Evolutionary conservation across 225 moss, liverwort and hornwort species (phyloP).

Genomic region (Physcomitrellopsis africana): DNA sequence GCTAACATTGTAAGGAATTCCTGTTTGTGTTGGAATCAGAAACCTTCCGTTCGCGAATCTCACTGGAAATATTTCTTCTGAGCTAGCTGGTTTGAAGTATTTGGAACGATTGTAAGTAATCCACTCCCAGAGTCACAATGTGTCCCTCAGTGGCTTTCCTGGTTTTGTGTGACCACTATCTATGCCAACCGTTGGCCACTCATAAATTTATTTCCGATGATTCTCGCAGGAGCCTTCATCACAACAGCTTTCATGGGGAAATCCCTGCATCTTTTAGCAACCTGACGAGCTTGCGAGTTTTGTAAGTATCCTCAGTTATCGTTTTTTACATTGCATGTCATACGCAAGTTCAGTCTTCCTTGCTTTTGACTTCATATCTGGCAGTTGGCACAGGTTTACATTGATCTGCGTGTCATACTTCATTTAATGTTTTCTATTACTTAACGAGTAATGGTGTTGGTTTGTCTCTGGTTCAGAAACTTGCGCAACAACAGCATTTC

Average conservation of each 20-base stretch:
- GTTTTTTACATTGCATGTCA: neutral
- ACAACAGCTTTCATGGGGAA: constrained; percentile 31
- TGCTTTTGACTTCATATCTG: neutral
- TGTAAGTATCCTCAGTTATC: constrained; percentile 11
- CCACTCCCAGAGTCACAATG: neutral
- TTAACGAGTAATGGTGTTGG: neutral
- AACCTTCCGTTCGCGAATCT: constrained; percentile 25
- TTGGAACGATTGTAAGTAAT: constrained; percentile 37
- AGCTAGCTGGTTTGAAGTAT: constrained; percentile 23
- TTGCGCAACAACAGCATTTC: constrained; percentile 30
- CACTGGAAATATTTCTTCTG: constrained; percentile 28
- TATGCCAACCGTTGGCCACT: neutral
- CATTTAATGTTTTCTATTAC: neutral
- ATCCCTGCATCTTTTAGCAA: constrained; percentile 28
- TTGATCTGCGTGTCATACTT: neutral
- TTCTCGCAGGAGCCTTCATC: constrained; percentile 38
- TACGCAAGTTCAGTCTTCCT: neutral
- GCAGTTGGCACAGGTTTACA: neutral
- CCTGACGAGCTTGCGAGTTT: constrained; percentile 21
- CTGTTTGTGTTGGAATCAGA: constrained; percentile 19
- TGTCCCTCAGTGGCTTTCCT: neutral
- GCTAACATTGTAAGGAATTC: too few species aligned
- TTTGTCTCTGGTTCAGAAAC: constrained; percentile 14
- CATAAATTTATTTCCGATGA: neutral
- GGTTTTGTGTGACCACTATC: neutral